Base-by-base conservation (phyloP, 2,329 filamentous ascomycete genomes). In the Neurospora sp. region DNA sequence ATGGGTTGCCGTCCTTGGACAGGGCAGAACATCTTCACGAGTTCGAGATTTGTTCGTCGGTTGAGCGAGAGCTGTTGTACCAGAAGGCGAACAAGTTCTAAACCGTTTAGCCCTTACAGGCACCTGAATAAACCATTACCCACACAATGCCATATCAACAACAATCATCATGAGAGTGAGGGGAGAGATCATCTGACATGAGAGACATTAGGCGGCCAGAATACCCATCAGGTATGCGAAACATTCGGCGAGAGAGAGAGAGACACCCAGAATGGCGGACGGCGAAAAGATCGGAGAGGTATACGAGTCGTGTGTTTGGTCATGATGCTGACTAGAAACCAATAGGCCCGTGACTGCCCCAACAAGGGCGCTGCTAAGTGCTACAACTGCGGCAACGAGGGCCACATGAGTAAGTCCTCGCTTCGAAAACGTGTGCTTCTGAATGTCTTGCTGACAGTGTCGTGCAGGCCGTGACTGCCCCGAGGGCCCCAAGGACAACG, bases 391-490 rank as follows among this genome's bases (percentile, higher is more conserved):
- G 89, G 89, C 81, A 87, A 81, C 77, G 85, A 87, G 83, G 92
- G 92, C 75, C 92, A 95, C 81, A 90, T 95, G 82, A 92, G 90
- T 92, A 85, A 83, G 88, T 84, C 68, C 70, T 65, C 70, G 43
- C 4, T 67, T 71, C 12, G 33, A 67, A 15, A 57, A 62, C 52
- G 28, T 62, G 23, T n/a, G 62, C n/a, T 23, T 71, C 66, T 17
- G 39, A 38, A 23, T 39, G 65, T 67, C 69, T 19, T 17, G 36
- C 73, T 91, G 89, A 91, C 87, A 92, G 94, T 81, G 66, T 67
- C 69, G 17, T n/a, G 37, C 73, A 91, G 90, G 91, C 87, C 92
- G 94, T 81, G 95, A 98, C 80, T 98, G 95, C 87, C 89, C 91
- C 73, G 89, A 92, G 80, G 91, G 93, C 72, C 88, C 92, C 78